Evolutionary conservation across 2,329 filamentous ascomycete genomes (phyloP).

Genomic region (Cadophora gregata): DNA sequence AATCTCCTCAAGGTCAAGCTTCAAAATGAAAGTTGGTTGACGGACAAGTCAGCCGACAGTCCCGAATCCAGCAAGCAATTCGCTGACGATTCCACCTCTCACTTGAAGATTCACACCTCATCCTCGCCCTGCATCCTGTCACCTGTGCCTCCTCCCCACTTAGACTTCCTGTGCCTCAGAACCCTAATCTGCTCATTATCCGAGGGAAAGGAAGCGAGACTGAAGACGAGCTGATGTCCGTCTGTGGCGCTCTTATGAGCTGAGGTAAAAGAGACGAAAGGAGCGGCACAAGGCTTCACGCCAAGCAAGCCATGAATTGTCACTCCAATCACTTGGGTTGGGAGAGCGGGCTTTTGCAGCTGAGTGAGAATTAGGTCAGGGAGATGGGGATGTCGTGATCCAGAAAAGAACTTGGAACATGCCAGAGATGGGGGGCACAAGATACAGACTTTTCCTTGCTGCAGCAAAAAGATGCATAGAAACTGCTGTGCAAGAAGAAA

Average conservation of each 20-base stretch:
- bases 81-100: background rate
- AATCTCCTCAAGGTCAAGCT: background rate
- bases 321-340: slow-evolving; percentile 7
- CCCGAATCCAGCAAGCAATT: background rate
- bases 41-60: background rate
- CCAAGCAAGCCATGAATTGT: slow-evolving; percentile 3
- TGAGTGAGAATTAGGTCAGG: slow-evolving; percentile 23
- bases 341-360: slow-evolving; percentile 6
- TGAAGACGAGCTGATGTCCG: slow-evolving; percentile 10
- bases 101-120: background rate
- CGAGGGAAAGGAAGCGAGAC: background rate
- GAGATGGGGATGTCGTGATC: slow-evolving; percentile 1
- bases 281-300: slow-evolving; percentile 3
- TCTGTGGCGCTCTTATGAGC: slow-evolving; percentile 3
- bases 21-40: background rate
- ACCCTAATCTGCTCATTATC: background rate
- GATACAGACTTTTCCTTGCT: slow-evolving; percentile 9
- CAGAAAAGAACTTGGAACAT: background rate
- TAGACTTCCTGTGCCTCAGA: background rate
- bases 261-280: slow-evolving; percentile 19
- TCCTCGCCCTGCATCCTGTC: too few relatives aligned
- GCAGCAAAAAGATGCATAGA: background rate
- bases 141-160: background rate
- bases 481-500: background rate
- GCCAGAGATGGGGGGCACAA: background rate